A percentile compares a stretch with the other conserved stretches of the same genome.
Evolutionary conservation across 2,329 filamentous ascomycete species (phyloP).

Genomic region (Aureobasidium pullulans): DNA sequence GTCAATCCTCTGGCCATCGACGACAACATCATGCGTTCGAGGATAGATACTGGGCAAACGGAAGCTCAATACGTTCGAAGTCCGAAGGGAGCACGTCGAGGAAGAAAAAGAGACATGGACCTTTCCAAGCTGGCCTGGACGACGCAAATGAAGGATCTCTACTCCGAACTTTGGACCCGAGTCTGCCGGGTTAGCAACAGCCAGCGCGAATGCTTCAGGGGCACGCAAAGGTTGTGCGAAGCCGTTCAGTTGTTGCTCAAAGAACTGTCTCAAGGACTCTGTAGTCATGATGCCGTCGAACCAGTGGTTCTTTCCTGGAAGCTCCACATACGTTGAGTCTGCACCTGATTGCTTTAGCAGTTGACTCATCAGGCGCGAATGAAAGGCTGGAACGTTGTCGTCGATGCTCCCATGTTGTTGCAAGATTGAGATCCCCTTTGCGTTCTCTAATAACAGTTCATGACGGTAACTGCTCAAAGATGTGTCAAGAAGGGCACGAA

Average conservation of each 20-base stretch:
- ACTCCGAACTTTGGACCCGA: constrained; percentile 47
- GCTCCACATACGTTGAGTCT: constrained; percentile 42
- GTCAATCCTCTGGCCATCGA: neutral
- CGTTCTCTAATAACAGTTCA: constrained; percentile 47
- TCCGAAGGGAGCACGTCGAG: constrained; percentile 31
- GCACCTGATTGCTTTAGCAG: constrained; percentile 38
- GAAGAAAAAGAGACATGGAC: constrained; percentile 34
- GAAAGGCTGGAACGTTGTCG: constrained; percentile 52
- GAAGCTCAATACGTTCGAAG: constrained; percentile 35
- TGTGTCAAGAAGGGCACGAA: constrained; percentile 40
- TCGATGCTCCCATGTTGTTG: constrained; percentile 51
- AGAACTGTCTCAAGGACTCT: constrained; percentile 41
- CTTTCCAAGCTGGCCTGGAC: constrained; percentile 45
- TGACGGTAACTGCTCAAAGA: constrained; percentile 48
- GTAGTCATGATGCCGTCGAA: constrained; percentile 52
- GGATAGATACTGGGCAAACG: constrained; percentile 15
- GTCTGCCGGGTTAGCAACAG: constrained; percentile 46
- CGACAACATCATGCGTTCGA: neutral
- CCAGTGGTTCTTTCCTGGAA: constrained; percentile 44
- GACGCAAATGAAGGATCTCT: constrained; percentile 41
- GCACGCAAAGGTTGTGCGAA: constrained; percentile 17
- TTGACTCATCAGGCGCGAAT: constrained; percentile 48
- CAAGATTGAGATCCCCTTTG: constrained; percentile 45
- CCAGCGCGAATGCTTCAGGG: constrained; percentile 37
- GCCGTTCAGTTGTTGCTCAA: constrained; percentile 29